Evolutionary conservation across 371 early-diverging fungal genomes (phyloP), one percentile per base, ranked within the genome.

Genomic region (Sporodiniella umbellata): DNA sequence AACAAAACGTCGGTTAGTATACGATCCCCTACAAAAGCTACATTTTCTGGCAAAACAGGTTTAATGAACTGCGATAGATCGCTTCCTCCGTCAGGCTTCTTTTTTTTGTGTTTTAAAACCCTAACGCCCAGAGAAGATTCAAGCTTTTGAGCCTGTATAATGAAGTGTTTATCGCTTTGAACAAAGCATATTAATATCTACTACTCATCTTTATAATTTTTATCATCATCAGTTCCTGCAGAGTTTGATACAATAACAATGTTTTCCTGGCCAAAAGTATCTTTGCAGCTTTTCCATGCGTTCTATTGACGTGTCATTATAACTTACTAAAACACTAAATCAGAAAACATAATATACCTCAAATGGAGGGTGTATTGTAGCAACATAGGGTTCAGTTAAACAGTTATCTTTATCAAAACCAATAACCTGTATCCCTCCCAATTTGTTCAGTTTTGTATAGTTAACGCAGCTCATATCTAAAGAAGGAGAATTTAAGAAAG

Each of bases 401-500:
- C 93, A 92, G 69, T 96, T 96, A 62, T 96, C 97, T 68, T 96
- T 96, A 70, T 96, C 97, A 65, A 95, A 96, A 0, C 75, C 88
- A 30, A 92, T 68, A 14, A 79, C 84, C 15, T 68, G 57, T 48
- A 93, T 79, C 12, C 92, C 90, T 0, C 58, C 60, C 17, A 58
- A 22, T 4, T 58, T 53, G 42, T 78, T 75, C 33, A 94, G 68
- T 8, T 66, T 58, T 2, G 47, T 58, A 67, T 82, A 93, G 42
- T 85, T 73, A 22, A 94, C 80, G 18, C 66, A 50, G 2, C 89
- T 80, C 37, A 94, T 79, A 50, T 93, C 92, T 81, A 28, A 4
- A 23, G 18, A 14, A 5, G 33, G 8, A 1, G 23, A 43, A 12
- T 19, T 19, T 12, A 33, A 11, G 24, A 31, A 15, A 24, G 7